Base-by-base conservation (phyloP, 2,329 filamentous ascomycete species). In the Triangularia setosa region DNA sequence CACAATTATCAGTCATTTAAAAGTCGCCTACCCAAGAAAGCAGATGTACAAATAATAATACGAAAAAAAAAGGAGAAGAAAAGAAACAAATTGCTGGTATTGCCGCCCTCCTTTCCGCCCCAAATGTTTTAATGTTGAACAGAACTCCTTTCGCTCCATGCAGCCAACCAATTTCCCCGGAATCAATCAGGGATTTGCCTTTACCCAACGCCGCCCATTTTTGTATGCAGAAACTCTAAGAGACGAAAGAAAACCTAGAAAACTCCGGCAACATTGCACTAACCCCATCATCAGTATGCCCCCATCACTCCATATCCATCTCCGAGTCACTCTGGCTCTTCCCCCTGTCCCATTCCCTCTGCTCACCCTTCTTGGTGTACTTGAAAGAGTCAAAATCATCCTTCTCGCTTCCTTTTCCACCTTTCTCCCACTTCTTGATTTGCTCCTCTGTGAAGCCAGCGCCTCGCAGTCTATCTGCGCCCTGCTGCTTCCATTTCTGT, bases 391-490 rank as follows among this genome's bases (percentile, higher is more conserved):
- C 84, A 66, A 89, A 86, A 40, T 81, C 79, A 40, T 81, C 79
- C 61, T 84, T 82, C 73, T 86, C 83, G 12, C 84, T 84, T 1
- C 81, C 80, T 59, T 81, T 87, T 12, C 84, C 84, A 1, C 81
- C 80, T 59, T 81, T 87, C 74, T 89, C 87, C 87, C 90, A 92
- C 68, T 87, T 87, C 70, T 83, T 81, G 64, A 97, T 86, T 71
- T 93, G 86, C 4, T 87, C 85, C 16, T 93, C 90, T 1, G 85
- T 87, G 72, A 96, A 96, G 0, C 93, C 93, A 0, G 91, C 92
- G 21, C 85, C 86, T 33, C 87, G 87, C 65, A 97, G 78, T 64
- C 93, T 81, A 60, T 93, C 88, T 6, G 90, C 90, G 28, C 92
- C 91, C 69, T 88, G 86, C 67, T 88, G 83, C 71, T 87, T 88